Evolutionary conservation across 495 filamentous ascomycete species (phyloP), one percentile per base, ranked within the genome.

Genomic region (Lophium mytilinum): DNA sequence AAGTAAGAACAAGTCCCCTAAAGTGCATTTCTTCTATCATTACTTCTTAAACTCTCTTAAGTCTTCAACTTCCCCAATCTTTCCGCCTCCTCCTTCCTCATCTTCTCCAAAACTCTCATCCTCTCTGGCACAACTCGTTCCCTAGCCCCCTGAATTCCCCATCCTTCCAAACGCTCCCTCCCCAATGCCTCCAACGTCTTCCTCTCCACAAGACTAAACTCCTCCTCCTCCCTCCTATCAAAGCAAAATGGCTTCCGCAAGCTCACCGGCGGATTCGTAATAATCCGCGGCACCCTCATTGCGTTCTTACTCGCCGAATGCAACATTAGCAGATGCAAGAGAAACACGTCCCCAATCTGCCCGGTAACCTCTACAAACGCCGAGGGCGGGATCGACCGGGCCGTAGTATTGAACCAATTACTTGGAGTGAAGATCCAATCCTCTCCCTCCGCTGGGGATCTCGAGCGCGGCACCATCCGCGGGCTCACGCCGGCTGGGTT

Each of bases 311-410:
- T 81, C 18, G 81, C 78, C 6, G 78, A 80, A 69, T 89, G 84
- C 56, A 86, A 70, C 84, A 86, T 89, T n/a, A 88, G 70, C 45
- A 85, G 84, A 60, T 89, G 86, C 57, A 89, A 68, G 18, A 89
- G 72, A 57, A 82, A 80, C 14, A 88, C 83, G 61, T 89, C 86
- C 12, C 86, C 85, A 1, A 78, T 70, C 1, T 76, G 66, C 0
- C 85, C 84, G 3, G 80, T 83, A 42, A 80, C 83, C 68, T 90
- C 84, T 39, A 82, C 76, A 58, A 89, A 89, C 3, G 71, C 75
- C 8, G 66, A 66, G 53, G 78, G 75, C 12, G 74, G 63, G 57
- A 66, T 60, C 0, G 53, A 48, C 45, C 68, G 66, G 40, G 81
- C 72, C 1, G 82, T 50, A n/a, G 72, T 58, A 24, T 68, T 69